Evolutionary conservation across 2,329 filamentous ascomycete species (phyloP).

Genomic region (Tolypocladium capitatum): DNA sequence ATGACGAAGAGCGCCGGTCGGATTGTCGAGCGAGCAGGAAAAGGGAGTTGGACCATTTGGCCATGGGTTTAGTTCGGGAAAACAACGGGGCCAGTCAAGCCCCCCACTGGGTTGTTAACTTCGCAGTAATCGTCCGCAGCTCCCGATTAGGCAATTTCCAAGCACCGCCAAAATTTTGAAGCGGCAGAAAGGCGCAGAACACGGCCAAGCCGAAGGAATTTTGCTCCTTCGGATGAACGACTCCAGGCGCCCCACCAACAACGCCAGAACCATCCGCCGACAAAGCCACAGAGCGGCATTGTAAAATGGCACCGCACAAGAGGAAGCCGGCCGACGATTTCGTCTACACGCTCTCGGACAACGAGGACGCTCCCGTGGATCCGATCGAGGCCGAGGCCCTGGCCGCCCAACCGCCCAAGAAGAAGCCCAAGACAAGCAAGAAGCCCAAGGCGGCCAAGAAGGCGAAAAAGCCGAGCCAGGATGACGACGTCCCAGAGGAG

Average conservation of each 20-base stretch:
- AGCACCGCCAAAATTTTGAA: slow-evolving; percentile 13
- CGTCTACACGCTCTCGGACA: slow-evolving; percentile 45
- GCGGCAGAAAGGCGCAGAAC: slow-evolving; percentile 10
- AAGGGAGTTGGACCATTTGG: slow-evolving; percentile 2
- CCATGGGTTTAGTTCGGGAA: slow-evolving; percentile 5
- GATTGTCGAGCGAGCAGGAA: slow-evolving; percentile 4
- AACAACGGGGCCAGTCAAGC: slow-evolving; percentile 6
- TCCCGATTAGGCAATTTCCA: neutral
- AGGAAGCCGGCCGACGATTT: slow-evolving; percentile 44
- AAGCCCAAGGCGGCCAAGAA: slow-evolving; percentile 32
- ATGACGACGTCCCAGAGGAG: slow-evolving; percentile 27
- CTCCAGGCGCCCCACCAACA: neutral
- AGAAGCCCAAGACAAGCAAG: slow-evolving; percentile 34
- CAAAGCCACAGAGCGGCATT: neutral
- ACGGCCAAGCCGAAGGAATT: neutral
- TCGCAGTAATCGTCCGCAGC: too few species aligned
- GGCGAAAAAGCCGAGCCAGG: slow-evolving; percentile 27
- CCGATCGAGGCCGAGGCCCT: slow-evolving; percentile 36
- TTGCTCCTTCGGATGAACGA: slow-evolving; percentile 1
- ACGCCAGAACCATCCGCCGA: neutral
- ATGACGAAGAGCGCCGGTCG: neutral
- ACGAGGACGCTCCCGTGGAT: slow-evolving; percentile 36
- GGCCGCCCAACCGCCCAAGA: slow-evolving; percentile 36
- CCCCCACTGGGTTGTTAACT: too few species aligned
- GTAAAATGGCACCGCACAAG: slow-evolving; percentile 35